phyloP scores from a whole-genome alignment of 73 alveolate genomes.

The Paramecium caudatum region DNA sequence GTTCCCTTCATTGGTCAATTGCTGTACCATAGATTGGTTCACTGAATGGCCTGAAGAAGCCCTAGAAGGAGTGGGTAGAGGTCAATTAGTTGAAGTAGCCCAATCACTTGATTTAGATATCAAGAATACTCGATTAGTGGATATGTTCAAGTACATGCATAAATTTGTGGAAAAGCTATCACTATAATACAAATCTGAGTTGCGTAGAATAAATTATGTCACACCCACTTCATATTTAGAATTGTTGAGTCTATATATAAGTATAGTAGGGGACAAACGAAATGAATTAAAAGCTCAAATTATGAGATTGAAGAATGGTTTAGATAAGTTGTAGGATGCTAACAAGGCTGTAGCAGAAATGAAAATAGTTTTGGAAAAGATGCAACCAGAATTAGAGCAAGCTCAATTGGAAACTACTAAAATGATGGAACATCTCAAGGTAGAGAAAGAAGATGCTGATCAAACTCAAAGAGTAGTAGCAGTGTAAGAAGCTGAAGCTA shows the following conservation, averaged over 20 bases:
- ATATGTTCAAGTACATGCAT: constrained; percentile 88
- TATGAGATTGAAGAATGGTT: constrained; percentile 91
- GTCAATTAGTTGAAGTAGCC: constrained; percentile 77
- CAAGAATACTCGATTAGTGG: constrained; percentile 78
- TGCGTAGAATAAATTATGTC: constrained; percentile 91
- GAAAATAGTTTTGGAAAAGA: constrained; percentile 88
- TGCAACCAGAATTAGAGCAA: constrained; percentile 92
- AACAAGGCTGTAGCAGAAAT: constrained; percentile 91
- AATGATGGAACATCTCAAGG: constrained; percentile 88
- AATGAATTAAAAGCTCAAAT: constrained; percentile 85
- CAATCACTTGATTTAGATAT: constrained; percentile 75
- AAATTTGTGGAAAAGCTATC: constrained; percentile 92
- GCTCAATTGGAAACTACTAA: constrained; percentile 93
- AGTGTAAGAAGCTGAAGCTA: constrained; percentile 95
- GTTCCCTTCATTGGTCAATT: constrained; percentile 98
- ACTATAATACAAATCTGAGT: constrained; percentile 86
- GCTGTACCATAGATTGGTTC: constrained; percentile 99
- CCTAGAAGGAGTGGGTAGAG: constrained; percentile 81
- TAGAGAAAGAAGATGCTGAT: constrained; percentile 90
- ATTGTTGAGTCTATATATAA: constrained; percentile 86
- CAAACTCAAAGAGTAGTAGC: constrained; percentile 83
- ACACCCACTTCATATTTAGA: constrained; percentile 96
- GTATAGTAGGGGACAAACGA: constrained; percentile 86
- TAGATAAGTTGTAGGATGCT: constrained; percentile 92
- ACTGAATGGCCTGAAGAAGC: constrained; percentile 99